A percentile compares a stretch with the other conserved stretches of the same genome.
Evolutionary conservation across 2,329 filamentous ascomycete genomes (phyloP).

Genomic region (Botrytis pseudocinerea): DNA sequence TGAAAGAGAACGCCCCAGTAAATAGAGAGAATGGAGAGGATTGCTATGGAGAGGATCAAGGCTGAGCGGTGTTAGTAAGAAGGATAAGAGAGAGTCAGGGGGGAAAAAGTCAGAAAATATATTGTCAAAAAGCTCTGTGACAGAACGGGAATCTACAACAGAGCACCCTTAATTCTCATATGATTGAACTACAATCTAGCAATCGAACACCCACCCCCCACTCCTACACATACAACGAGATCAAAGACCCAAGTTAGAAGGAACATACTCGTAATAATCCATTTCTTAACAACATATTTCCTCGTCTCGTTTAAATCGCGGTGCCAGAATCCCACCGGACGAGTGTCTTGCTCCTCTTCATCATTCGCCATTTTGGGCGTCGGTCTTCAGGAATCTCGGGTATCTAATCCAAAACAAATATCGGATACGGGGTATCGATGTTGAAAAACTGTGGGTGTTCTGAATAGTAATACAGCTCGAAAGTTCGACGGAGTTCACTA

Average conservation of each 20-base stretch:
- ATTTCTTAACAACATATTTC: slow-evolving; percentile 29
- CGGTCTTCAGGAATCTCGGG: neutral
- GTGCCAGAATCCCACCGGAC: slow-evolving; percentile 33
- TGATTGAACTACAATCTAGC: neutral
- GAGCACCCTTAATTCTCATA: neutral
- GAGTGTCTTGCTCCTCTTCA: slow-evolving; percentile 20
- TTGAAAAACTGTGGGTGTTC: neutral
- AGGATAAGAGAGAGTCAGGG: neutral
- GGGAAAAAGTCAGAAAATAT: accelerated
- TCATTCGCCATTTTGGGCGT: neutral
- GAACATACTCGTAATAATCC: slow-evolving; percentile 34
- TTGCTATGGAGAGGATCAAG: neutral
- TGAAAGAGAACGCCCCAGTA: slow-evolving; percentile 61
- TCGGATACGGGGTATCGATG: neutral
- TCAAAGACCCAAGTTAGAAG: slow-evolving; percentile 43
- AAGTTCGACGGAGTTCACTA: neutral
- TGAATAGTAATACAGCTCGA: neutral
- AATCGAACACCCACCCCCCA: neutral
- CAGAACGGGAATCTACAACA: neutral
- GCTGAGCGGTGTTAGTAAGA: neutral
- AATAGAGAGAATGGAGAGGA: slow-evolving; percentile 51
- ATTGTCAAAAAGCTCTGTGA: neutral
- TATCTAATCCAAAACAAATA: neutral
- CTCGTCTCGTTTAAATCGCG: slow-evolving; percentile 28
- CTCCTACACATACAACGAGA: neutral